Base-by-base conservation (phyloP, 257 asterid genomes). In the Plectranthus barbatus region DNA sequence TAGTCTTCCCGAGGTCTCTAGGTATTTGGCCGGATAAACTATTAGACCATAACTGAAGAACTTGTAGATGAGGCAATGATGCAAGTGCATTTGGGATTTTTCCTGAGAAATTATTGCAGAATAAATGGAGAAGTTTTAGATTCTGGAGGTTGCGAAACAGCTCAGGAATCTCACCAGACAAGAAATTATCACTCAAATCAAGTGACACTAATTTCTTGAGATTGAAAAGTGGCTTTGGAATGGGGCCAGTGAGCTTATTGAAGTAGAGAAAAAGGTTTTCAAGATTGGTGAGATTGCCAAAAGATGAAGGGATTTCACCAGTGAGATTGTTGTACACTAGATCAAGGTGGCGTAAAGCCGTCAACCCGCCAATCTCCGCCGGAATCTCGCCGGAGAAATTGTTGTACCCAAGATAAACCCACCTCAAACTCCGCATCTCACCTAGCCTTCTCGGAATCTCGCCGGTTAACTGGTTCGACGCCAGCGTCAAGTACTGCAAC, bases 41-140 rank as follows among this genome's bases (percentile, higher is more conserved):
- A 24, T 91, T 91, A 8, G 89, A 84, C 97, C 97, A 91, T 4
- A 91, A 18, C 23, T 91, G 97, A 74, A 87, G 91, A 56, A 87
- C 80, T 74, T 80, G 82, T 33, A 91, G 94, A 10, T 45, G 70
- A 46, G 96, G 85, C 71, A 91, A 69, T 0, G 60, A 81, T 6
- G 95, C 45, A 6, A 91, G 64, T 31, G 94, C 66, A 6, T 36
- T 44, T 0, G 97, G 97, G 39, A 91, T 87, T 70, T 55, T 79
- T 26, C 97, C 97, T 0, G 94, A 57, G 52, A 91, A 80, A 64
- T 75, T 79, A 47, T 91, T 91, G 60, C 95, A 79, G 48, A 91
- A 91, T 7, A 91, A 71, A 50, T 91, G 96, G 51, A 91, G 89
- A 56, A 91, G 44, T 61, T 91, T 85, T 79, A 91, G 31, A 46